These are phyloP conservation scores for Macrolepiota fuliginosa DNA, from an alignment of 768 basidiomycete genomes.

Conservation along the genomic window DNA sequence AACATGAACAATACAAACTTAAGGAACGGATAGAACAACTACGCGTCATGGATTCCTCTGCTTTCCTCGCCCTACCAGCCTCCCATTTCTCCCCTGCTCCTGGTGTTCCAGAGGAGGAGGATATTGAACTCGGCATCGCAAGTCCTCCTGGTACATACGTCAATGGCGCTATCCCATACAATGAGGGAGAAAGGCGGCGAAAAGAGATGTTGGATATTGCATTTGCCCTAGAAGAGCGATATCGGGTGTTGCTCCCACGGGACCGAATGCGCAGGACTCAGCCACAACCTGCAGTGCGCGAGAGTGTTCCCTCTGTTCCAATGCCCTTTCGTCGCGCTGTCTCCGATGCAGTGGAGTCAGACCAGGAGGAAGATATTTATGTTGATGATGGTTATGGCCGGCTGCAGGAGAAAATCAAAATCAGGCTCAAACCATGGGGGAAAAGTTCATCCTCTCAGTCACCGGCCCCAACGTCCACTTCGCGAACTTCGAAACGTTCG, in stretches of 20 bases:
- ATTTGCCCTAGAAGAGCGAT: conserved; percentile 64
- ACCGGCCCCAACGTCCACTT: conserved; percentile 3
- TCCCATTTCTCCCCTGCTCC: conserved; percentile 49
- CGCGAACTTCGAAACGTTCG: conserved; percentile 6
- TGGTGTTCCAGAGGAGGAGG: conserved; percentile 23
- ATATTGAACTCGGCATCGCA: conserved; percentile 19
- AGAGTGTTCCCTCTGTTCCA: conserved; percentile 20
- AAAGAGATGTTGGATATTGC: conserved; percentile 75
- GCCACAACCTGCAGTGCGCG: conserved; percentile 13
- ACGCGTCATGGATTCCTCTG: conserved; percentile 64
- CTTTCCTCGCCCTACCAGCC: conserved; percentile 64
- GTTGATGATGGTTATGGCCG: neutral
- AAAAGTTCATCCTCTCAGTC: conserved; percentile 3
- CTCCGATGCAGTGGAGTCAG: neutral
- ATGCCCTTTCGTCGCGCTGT: conserved; percentile 31
- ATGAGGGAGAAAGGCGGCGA: conserved; percentile 73
- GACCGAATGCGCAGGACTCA: conserved; percentile 45
- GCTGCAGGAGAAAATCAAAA: conserved; percentile 3
- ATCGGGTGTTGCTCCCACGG: conserved; percentile 69
- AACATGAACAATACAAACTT: conserved; percentile 90
- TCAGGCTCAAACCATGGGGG: conserved; percentile 2
- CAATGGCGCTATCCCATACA: conserved; percentile 35
- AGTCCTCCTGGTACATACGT: conserved; percentile 30
- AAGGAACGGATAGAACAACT: conserved; percentile 87
- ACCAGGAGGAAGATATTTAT: conserved; percentile 1